Conservation (phyloP, 2,329 filamentous ascomycete genomes). For the Xylariaceae sp. region DNA sequence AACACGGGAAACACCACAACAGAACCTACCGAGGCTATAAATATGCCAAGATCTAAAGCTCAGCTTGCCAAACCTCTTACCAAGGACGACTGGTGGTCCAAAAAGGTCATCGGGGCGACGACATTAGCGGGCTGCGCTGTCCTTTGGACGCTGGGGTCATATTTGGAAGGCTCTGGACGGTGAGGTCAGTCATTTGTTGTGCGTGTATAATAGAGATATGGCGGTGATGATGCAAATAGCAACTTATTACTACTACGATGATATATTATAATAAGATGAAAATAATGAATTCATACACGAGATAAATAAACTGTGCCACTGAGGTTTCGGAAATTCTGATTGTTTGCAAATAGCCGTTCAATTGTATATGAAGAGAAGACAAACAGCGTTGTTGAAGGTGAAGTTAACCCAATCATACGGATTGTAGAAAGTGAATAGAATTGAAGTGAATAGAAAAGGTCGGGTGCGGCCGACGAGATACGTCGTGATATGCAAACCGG, state of each 20-base stretch:
- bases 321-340: background rate
- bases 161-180: slow-evolving; percentile 37
- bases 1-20: slow-evolving; percentile 24
- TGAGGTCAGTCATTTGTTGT: background rate
- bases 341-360: background rate
- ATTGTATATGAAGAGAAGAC: background rate
- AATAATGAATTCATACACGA: background rate
- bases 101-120: slow-evolving; percentile 57
- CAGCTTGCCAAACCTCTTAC: slow-evolving; percentile 56
- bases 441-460: too few species aligned
- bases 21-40: slow-evolving; percentile 21
- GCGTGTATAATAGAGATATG: background rate
- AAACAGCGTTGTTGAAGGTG: too few species aligned
- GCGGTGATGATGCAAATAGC: background rate
- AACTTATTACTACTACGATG: background rate
- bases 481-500: too few species aligned
- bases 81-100: slow-evolving; percentile 62
- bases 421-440: too few species aligned
- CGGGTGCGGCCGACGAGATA: too few species aligned
- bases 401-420: too few species aligned
- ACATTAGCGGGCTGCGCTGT: slow-evolving; percentile 57
- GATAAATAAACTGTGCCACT: background rate
- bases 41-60: slow-evolving; percentile 33
- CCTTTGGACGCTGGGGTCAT: slow-evolving; percentile 54
- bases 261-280: background rate